Base-by-base conservation (phyloP, 2,329 filamentous ascomycete species). In the Allantophomopsis cytisporea region DNA sequence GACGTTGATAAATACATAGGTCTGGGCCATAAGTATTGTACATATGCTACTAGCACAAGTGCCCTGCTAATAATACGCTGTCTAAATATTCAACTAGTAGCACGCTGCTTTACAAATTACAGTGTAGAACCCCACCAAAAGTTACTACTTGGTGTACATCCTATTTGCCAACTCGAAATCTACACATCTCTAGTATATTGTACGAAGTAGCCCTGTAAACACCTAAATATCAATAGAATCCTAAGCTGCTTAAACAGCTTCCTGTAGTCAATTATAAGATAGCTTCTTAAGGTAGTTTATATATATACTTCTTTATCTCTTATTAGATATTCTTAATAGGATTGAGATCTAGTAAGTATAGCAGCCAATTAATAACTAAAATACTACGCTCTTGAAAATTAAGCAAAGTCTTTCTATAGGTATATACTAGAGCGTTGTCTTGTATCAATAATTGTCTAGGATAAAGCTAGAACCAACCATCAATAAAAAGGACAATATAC, bases 261-360 rank as follows among this genome's bases (percentile, higher is more conserved):
- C 15, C 11, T 11, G 5, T 5, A 33, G 15, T 11, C 31, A 7
- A n/a, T 33, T 12, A 33, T 33, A 33, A 12, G 31, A 5, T 11
- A n/a, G 5, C 13, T 33, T n/a, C 7, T n/a, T 11, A 33, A 33
- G 46, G 41, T 5, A 45, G 31, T 30, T 45, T 36, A 31, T 46
- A 43, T 28, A 51, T 41, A 15, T 41, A 21, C 35, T 47, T 43
- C 39, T 56, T 55, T 8, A 55, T 41, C 1, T 35, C 11, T 36
- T 35, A 38, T 47, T 40, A 55, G 23, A 53, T 36, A 41, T 54
- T 41, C 40, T 57, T 43, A 44, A 57, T 56, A 17, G 43, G 50
- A 37, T 55, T 54, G 13, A 55, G 43, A 45, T 55, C 47, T 28
- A 45, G 48, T 36, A 34, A 45, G 32, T 50, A 53, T 2, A 43